Conservation (phyloP, 2,329 filamentous ascomycete genomes). For the Neonectria hederae region DNA sequence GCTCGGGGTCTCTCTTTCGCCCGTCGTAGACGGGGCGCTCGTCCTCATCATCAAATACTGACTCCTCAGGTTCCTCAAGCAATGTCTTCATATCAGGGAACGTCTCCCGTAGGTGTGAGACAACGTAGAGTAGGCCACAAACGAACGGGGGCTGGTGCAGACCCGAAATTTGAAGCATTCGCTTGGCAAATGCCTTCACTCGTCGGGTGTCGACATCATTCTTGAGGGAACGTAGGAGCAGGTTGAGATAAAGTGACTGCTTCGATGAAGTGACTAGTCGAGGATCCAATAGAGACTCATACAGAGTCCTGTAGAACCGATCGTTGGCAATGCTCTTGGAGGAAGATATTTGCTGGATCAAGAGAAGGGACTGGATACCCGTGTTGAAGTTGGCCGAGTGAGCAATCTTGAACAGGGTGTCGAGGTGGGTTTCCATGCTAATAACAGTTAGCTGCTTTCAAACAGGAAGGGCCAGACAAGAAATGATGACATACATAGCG, state of each 20-base stretch:
- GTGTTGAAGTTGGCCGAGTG: slow-evolving; percentile 99
- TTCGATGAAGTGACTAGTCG: slow-evolving; percentile 91
- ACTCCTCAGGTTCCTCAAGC: slow-evolving; percentile 81
- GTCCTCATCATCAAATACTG: slow-evolving; percentile 67
- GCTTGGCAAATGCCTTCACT: slow-evolving; percentile 95
- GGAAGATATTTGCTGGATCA: slow-evolving; percentile 91
- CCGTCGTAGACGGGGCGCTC: slow-evolving; percentile 74
- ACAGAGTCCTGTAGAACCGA: slow-evolving; percentile 93
- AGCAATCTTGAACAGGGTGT: slow-evolving; percentile 94
- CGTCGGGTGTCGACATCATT: slow-evolving; percentile 89
- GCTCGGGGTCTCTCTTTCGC: slow-evolving; percentile 88
- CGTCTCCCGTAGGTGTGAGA: slow-evolving; percentile 79
- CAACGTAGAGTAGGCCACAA: slow-evolving; percentile 90
- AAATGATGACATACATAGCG: slow-evolving; percentile 61
- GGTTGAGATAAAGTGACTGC: slow-evolving; percentile 92
- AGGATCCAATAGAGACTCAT: slow-evolving; percentile 93
- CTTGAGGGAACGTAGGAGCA: slow-evolving; percentile 88
- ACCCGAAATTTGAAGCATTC: slow-evolving; percentile 85
- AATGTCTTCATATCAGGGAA: slow-evolving; percentile 85
- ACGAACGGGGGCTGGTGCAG: slow-evolving; percentile 93
- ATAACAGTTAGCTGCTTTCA: slow-evolving; percentile 25
- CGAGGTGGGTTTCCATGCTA: slow-evolving; percentile 85
- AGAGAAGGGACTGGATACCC: slow-evolving; percentile 90
- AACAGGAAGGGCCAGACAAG: neutral
- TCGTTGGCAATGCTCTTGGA: slow-evolving; percentile 85